These are phyloP conservation scores for Elsinoe perseae DNA, from an alignment of 2,329 filamentous ascomycete species.

Conservation along the genomic window DNA sequence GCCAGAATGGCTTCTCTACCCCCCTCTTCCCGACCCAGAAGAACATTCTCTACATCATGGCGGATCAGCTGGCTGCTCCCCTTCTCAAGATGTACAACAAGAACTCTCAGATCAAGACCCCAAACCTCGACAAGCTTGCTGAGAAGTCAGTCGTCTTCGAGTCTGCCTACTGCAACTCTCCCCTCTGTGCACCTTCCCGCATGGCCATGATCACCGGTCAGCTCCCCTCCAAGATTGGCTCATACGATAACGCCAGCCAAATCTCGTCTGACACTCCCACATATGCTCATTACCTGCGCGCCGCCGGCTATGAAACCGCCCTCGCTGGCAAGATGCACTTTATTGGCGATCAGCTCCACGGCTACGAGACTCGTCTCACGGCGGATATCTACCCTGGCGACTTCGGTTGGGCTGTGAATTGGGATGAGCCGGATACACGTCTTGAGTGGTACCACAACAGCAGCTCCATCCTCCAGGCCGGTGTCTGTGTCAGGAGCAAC, in stretches of 20 bases:
- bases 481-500: constrained; percentile 81
- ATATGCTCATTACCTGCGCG: constrained; percentile 83
- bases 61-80: constrained; percentile 86
- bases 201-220: constrained; percentile 94
- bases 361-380: constrained; percentile 87
- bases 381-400: constrained; percentile 93
- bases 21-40: constrained; percentile 44
- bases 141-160: constrained; percentile 81
- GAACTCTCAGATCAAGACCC: constrained; percentile 82
- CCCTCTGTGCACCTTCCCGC: constrained; percentile 82
- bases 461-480: constrained; percentile 84
- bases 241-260: constrained; percentile 84
- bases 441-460: constrained; percentile 97
- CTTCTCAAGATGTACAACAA: constrained; percentile 88
- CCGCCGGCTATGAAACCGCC: constrained; percentile 79
- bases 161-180: constrained; percentile 88
- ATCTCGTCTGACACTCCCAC: constrained; percentile 79
- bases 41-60: constrained; percentile 92
- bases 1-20: constrained; percentile 34
- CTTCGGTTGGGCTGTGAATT: constrained; percentile 91
- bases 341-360: constrained; percentile 87
- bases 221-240: constrained; percentile 82
- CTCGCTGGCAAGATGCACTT: constrained; percentile 98
- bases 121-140: constrained; percentile 77
- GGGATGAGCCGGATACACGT: constrained; percentile 77